Evolutionary conservation across 2,329 filamentous ascomycete genomes (phyloP).

Genomic region (Penicillium brasilianum): DNA sequence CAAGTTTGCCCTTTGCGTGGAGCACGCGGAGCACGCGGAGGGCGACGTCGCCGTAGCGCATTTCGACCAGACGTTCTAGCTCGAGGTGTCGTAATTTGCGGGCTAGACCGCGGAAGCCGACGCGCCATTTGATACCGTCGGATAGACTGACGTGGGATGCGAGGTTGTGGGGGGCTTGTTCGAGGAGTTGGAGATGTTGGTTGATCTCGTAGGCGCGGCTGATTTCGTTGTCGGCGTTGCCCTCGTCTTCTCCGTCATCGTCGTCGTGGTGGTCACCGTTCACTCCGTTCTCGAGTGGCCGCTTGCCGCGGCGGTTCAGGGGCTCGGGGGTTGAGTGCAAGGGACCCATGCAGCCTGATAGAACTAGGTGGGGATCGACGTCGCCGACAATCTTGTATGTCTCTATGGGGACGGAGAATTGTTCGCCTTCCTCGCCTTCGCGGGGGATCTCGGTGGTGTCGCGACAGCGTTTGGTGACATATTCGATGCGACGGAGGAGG

Average conservation of each 20-base stretch:
- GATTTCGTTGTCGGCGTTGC: slow-evolving; percentile 43
- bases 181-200: slow-evolving; percentile 56
- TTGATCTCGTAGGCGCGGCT: slow-evolving; percentile 44
- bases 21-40: slow-evolving; percentile 85
- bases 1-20: slow-evolving; percentile 85
- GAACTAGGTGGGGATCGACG: slow-evolving; percentile 44
- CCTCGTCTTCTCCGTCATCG: slow-evolving; percentile 36
- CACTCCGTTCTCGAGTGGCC: slow-evolving; percentile 35
- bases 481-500: slow-evolving; percentile 72
- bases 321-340: slow-evolving; percentile 31
- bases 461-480: slow-evolving; percentile 70
- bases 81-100: slow-evolving; percentile 74
- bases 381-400: slow-evolving; percentile 44
- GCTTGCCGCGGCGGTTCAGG: slow-evolving; percentile 39
- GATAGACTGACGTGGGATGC: slow-evolving; percentile 43
- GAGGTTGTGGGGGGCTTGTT: slow-evolving; percentile 47
- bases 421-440: slow-evolving; percentile 49
- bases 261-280: slow-evolving; percentile 57
- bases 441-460: slow-evolving; percentile 44
- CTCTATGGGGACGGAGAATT: slow-evolving; percentile 44
- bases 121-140: slow-evolving; percentile 75
- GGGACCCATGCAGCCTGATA: slow-evolving; percentile 44
- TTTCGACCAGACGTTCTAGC: slow-evolving; percentile 79
- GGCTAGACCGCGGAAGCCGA: slow-evolving; percentile 79
- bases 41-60: slow-evolving; percentile 75